Percentiles rank a stretch among this genome's conserved stretches.
phyloP scores from a whole-genome alignment of 495 filamentous ascomycete species.

The Cudoniella acicularis region DNA sequence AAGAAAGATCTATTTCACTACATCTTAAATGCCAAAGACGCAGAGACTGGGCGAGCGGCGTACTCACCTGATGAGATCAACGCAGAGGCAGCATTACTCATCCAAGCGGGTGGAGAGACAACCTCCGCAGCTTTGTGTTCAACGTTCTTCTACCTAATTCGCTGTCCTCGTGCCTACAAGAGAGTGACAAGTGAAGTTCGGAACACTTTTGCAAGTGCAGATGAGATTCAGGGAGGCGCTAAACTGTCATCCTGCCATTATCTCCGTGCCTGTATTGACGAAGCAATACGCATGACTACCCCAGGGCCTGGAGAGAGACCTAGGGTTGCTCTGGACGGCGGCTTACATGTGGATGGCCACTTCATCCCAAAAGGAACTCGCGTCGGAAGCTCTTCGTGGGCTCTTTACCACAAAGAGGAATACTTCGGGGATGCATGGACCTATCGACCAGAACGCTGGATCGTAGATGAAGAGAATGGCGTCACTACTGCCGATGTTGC shows the following conservation, averaged over 20 bases:
- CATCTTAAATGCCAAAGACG: conserved; percentile 52
- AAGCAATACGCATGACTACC: conserved; percentile 66
- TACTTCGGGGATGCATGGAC: conserved; percentile 47
- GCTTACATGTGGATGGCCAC: conserved; percentile 30
- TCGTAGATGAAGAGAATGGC: conserved; percentile 45
- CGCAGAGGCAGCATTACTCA: conserved; percentile 38
- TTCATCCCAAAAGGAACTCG: conserved; percentile 29
- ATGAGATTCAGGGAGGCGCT: conserved; percentile 23
- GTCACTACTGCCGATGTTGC: conserved; percentile 64
- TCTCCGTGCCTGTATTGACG: conserved; percentile 61
- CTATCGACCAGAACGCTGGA: conserved; percentile 39
- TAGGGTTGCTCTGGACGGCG: conserved; percentile 58
- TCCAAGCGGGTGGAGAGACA: conserved; percentile 57
- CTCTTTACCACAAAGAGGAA: conserved; percentile 31
- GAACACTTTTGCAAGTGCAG: neutral
- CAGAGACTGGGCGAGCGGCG: conserved; percentile 56
- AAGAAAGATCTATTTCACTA: conserved; percentile 61
- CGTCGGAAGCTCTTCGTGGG: conserved; percentile 50
- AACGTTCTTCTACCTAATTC: conserved; percentile 62
- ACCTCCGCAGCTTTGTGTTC: conserved; percentile 59
- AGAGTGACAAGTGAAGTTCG: conserved; percentile 25
- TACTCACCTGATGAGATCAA: neutral
- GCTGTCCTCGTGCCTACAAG: conserved; percentile 45
- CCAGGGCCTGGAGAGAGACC: conserved; percentile 56
- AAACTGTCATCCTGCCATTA: conserved; percentile 31